Evolutionary conservation across 257 asterid species (phyloP).

Genomic region (Jaltomata sinuosa): DNA sequence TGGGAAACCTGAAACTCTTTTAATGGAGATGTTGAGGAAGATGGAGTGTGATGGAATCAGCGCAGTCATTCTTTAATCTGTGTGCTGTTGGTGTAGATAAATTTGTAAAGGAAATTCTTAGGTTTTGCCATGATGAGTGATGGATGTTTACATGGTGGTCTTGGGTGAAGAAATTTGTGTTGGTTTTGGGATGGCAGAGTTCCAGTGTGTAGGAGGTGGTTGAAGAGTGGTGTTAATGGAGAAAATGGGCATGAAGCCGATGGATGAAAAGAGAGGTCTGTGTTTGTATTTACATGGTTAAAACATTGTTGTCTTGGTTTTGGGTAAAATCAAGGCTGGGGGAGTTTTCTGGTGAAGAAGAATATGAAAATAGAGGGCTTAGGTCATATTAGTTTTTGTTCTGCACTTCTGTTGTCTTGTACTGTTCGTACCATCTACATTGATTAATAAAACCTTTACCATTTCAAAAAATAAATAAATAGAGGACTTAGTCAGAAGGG

Average conservation of each 20-base stretch:
- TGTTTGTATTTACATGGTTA: neutral
- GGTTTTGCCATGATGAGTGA: neutral
- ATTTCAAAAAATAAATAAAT: too few species aligned
- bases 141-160: neutral
- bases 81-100: neutral
- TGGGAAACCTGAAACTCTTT: neutral
- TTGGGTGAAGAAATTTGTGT: neutral
- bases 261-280: neutral
- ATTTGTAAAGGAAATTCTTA: neutral
- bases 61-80: neutral
- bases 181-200: neutral
- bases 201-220: neutral
- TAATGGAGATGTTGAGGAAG: neutral
- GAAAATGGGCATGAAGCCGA: neutral
- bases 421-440: too few species aligned
- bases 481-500: neutral
- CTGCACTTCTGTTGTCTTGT: too few species aligned
- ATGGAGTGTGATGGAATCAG: neutral
- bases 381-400: neutral
- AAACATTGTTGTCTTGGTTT: neutral
- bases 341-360: neutral
- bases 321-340: neutral
- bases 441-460: too few species aligned
- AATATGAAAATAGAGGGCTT: neutral
- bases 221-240: neutral